These are phyloP conservation scores for Leccinum aurantiacum DNA, from an alignment of 768 basidiomycete species.

Conservation along the genomic window DNA sequence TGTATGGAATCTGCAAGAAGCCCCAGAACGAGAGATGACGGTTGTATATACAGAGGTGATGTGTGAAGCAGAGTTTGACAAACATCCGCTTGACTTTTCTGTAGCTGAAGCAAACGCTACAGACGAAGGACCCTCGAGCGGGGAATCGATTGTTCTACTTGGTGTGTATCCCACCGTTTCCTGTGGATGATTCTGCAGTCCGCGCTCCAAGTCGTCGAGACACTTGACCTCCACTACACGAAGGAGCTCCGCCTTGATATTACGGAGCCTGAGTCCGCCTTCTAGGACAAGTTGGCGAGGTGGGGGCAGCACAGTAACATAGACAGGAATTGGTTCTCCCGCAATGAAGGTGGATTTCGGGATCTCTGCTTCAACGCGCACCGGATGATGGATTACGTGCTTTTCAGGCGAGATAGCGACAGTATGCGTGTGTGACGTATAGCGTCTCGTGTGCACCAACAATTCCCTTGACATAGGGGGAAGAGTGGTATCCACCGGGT, in stretches of 20 bases:
- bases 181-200: conserved; percentile 30
- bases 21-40: conserved; percentile 82
- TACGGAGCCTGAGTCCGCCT: conserved; percentile 72
- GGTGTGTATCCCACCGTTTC: conserved; percentile 17
- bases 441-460: conserved; percentile 71
- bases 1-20: conserved; percentile 87
- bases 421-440: conserved; percentile 59
- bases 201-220: conserved; percentile 37
- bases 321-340: conserved; percentile 75
- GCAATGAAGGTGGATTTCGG: conserved; percentile 70
- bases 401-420: conserved; percentile 62
- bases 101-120: conserved; percentile 18
- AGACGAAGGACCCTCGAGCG: conserved; percentile 35
- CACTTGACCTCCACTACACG: conserved; percentile 59
- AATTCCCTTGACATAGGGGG: conserved; percentile 53
- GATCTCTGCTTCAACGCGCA: conserved; percentile 66
- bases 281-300: conserved; percentile 63
- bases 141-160: conserved; percentile 15
- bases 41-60: conserved; percentile 48
- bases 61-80: conserved; percentile 39
- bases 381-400: conserved; percentile 58
- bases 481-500: conserved; percentile 43
- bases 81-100: conserved; percentile 37
- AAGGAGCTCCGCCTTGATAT: conserved; percentile 77
- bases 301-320: conserved; percentile 80